phyloP scores from a whole-genome alignment of 2,329 filamentous ascomycete species.

The Coniochaeta ligniaria region DNA sequence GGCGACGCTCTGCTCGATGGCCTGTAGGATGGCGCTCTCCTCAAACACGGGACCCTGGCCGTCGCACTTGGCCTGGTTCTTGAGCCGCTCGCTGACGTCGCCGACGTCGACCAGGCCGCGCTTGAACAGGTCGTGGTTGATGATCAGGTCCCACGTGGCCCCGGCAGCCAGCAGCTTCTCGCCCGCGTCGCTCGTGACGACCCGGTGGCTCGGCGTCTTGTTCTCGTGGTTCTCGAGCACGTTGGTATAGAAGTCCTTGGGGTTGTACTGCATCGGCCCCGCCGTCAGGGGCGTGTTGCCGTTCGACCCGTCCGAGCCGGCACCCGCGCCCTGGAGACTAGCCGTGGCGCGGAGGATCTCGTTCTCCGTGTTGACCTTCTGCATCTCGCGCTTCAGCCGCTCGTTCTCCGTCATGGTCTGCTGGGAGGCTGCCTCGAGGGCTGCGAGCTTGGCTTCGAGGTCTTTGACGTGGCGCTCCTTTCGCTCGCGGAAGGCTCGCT shows the following conservation, averaged over 20 bases:
- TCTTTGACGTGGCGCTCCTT: constrained; percentile 91
- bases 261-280: constrained; percentile 64
- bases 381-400: constrained; percentile 73
- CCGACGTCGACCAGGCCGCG: constrained; percentile 74
- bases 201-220: constrained; percentile 60
- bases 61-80: constrained; percentile 70
- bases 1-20: constrained; percentile 72
- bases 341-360: constrained; percentile 83
- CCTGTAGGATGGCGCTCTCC: constrained; percentile 63
- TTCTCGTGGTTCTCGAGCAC: constrained; percentile 55
- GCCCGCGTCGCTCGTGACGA: constrained; percentile 58
- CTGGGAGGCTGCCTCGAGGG: constrained; percentile 67
- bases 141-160: constrained; percentile 86
- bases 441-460: constrained; percentile 76
- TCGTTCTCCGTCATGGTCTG: constrained; percentile 77
- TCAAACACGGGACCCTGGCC: constrained; percentile 84
- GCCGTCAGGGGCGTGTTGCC: constrained; percentile 43
- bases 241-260: constrained; percentile 64
- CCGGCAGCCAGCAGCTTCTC: constrained; percentile 66
- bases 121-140: constrained; percentile 69
- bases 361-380: constrained; percentile 82
- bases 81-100: constrained; percentile 72
- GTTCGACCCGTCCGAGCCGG: constrained; percentile 31
- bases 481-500: constrained; percentile 91
- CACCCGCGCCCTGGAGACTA: constrained; percentile 24